These are phyloP conservation scores for Actinomortierella ambigua DNA, from an alignment of 371 early-diverging fungal genomes.

Conservation along the genomic window DNA sequence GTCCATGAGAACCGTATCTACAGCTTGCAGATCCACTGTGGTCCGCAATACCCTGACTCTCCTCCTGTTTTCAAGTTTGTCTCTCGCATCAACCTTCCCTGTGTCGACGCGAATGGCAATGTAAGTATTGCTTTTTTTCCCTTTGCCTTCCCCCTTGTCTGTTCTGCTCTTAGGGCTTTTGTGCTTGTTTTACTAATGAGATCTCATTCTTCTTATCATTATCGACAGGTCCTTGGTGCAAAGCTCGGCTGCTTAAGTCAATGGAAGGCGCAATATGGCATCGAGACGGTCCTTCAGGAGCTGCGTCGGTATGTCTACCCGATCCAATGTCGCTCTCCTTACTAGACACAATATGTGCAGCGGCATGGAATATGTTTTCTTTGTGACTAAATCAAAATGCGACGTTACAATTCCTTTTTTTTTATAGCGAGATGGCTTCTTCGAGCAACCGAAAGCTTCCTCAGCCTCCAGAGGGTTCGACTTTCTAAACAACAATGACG, in stretches of 20 bases:
- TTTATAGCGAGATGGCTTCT: constrained; percentile 84
- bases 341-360: too few species aligned
- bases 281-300: constrained; percentile 88
- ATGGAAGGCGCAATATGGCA: constrained; percentile 81
- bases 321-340: too few species aligned
- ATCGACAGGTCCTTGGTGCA: constrained; percentile 66
- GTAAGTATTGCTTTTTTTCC: constrained; percentile 48
- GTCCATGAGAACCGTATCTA: constrained; percentile 96
- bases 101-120: constrained; percentile 87
- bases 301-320: constrained; percentile 71
- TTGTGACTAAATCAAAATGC: too few species aligned
- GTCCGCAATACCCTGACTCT: constrained; percentile 81
- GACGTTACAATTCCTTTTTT: background rate
- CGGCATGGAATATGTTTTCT: too few species aligned
- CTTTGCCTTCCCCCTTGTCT: background rate
- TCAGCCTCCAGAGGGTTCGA: constrained; percentile 89
- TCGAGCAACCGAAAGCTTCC: constrained; percentile 80
- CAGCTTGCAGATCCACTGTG: constrained; percentile 84
- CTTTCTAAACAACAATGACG: constrained; percentile 51
- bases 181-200: background rate
- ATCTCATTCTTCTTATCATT: background rate
- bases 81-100: constrained; percentile 87
- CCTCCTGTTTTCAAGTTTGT: constrained; percentile 84
- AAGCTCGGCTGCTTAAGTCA: constrained; percentile 74
- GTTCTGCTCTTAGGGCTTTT: background rate